Evolutionary conservation across 1,139 yeast species (phyloP), one percentile per base, ranked within the genome.

Genomic region (Candida freyschussii): DNA sequence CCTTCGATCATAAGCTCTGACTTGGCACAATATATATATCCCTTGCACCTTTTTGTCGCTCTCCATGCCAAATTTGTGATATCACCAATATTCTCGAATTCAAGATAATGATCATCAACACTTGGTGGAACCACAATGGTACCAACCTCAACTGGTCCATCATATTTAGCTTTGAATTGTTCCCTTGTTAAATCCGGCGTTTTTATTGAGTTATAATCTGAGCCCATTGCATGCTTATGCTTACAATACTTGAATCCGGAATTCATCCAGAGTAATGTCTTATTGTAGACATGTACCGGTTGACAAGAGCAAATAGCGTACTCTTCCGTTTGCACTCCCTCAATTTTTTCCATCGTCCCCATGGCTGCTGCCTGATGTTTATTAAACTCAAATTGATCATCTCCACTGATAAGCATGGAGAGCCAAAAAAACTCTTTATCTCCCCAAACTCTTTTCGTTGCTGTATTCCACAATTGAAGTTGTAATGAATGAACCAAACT

Each of bases 391-490:
- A 67, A 69, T 13, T 57, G 50, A 37, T 68, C 73, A 39, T 72
- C 67, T 6, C 82, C 83, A 37, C 63, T 57, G 6, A 72, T 48
- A 6, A 67, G 63, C 43, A 70, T 70, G 10, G 77, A 73, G 26
- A 78, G 50, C 82, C 82, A 75, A 39, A 75, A 69, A 16, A 75
- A 56, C 49, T 78, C 84, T 45, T 78, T 78, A 44, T 78, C 85
- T 16, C 84, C 84, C 48, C 70, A 69, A 4, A 70, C 57, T 43
- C 74, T 57, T 18, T 60, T 48, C 13, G 48, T 51, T 17, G 68
- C 55, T 7, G 71, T 67, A 11, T 48, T 51, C 46, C 65, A 60
- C 33, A 69, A 59, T 36, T 62, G 62, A 34, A 72, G 41, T 36
- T 67, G 63, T 10, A 68, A 50, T 45, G 74, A 65, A 32, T 66